Percentiles rank a stretch among this genome's conserved stretches.
These are phyloP conservation scores for Nicotiana tomentosiformis DNA, from an alignment of 257 asterid genomes.

Conservation along the genomic window DNA sequence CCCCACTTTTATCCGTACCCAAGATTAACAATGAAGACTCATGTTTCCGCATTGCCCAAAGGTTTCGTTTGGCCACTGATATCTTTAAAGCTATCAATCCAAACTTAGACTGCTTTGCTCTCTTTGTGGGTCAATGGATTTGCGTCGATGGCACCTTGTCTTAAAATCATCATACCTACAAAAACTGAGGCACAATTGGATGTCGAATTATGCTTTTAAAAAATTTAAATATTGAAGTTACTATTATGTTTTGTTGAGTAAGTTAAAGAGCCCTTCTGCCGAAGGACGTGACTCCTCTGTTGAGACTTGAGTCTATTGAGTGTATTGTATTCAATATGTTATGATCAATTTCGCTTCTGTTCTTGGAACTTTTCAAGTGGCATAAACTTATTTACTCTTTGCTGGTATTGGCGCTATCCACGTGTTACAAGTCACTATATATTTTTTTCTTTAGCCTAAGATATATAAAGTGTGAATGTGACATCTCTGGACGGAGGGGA, in stretches of 20 bases:
- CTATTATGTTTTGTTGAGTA: neutral
- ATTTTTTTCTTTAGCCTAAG: too few relatives aligned
- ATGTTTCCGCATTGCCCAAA: slow-evolving; percentile 21
- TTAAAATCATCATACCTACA: neutral
- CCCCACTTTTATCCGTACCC: too few relatives aligned
- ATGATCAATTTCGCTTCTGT: neutral
- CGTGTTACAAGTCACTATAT: too few relatives aligned
- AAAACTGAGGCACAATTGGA: neutral
- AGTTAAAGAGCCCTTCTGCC: too few relatives aligned
- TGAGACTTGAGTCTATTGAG: neutral
- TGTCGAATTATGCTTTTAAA: neutral
- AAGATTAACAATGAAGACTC: slow-evolving; percentile 36
- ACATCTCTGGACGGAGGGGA: too few relatives aligned
- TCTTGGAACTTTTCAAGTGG: neutral
- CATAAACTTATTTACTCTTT: neutral
- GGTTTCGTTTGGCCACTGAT: neutral
- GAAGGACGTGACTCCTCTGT: too few relatives aligned
- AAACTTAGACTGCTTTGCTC: slow-evolving; percentile 35
- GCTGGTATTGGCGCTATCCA: too few relatives aligned
- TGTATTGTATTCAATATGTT: neutral
- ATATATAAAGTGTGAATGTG: too few relatives aligned
- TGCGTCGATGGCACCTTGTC: slow-evolving; percentile 26
- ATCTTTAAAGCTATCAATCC: slow-evolving; percentile 38
- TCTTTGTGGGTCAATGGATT: slow-evolving; percentile 58
- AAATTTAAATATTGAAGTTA: neutral